Conservation (phyloP, 768 basidiomycete genomes). For the Kwoniella bestiolae region DNA sequence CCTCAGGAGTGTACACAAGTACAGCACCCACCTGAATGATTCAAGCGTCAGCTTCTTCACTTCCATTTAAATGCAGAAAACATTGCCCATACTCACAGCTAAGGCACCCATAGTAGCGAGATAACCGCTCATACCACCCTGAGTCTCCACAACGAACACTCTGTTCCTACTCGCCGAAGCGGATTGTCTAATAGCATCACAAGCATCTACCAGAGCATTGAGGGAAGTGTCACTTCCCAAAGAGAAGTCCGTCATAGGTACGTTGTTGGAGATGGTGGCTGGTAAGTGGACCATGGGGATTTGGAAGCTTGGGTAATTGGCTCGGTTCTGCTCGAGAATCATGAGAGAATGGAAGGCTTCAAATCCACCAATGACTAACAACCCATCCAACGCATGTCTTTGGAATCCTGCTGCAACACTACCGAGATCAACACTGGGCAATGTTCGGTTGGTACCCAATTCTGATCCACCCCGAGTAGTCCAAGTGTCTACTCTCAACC, state of each 20-base stretch:
- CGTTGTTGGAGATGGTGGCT: slow-evolving; percentile 97
- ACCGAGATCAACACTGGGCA: slow-evolving; percentile 85
- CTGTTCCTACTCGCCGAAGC: slow-evolving; percentile 93
- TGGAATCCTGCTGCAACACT: slow-evolving; percentile 90
- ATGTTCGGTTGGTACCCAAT: slow-evolving; percentile 89
- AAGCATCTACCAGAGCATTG: slow-evolving; percentile 95
- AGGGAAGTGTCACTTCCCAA: slow-evolving; percentile 95
- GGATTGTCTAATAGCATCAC: slow-evolving; percentile 98
- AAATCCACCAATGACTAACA: slow-evolving; percentile 93
- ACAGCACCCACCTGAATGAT: slow-evolving; percentile 77
- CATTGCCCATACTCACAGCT: slow-evolving; percentile 67
- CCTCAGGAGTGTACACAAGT: slow-evolving; percentile 91
- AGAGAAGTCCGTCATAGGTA: slow-evolving; percentile 94
- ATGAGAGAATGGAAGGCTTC: slow-evolving; percentile 84
- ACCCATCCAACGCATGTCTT: slow-evolving; percentile 72
- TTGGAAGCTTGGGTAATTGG: slow-evolving; percentile 85
- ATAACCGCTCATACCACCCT: slow-evolving; percentile 95
- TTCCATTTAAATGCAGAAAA: not conserved
- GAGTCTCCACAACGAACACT: slow-evolving; percentile 97
- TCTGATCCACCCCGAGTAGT: slow-evolving; percentile 95
- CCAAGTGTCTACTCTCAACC: slow-evolving; percentile 98
- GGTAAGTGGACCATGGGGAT: slow-evolving; percentile 96
- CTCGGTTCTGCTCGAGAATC: slow-evolving; percentile 77
- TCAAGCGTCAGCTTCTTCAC: not conserved
- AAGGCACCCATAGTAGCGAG: slow-evolving; percentile 93